These are phyloP conservation scores for Rhododendron williamsianum DNA, from an alignment of 148 eudicot species.

Conservation along the genomic window DNA sequence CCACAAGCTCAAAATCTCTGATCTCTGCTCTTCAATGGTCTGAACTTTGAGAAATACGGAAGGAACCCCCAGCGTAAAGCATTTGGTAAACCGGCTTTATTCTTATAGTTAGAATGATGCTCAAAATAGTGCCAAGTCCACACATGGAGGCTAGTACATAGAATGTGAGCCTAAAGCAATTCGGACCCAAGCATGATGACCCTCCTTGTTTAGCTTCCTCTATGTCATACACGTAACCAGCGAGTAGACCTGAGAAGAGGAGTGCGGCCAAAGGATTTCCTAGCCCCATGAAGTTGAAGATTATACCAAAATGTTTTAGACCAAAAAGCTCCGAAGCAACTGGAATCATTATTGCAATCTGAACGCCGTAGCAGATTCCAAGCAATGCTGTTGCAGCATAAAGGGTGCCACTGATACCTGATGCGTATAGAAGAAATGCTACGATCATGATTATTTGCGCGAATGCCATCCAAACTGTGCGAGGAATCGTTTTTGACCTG, in stretches of 20 bases:
- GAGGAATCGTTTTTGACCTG: slow-evolving; percentile 74
- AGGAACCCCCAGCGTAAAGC: slow-evolving; percentile 87
- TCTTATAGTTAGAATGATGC: slow-evolving; percentile 61
- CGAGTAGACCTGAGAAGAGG: slow-evolving; percentile 76
- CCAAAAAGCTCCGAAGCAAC: slow-evolving; percentile 90
- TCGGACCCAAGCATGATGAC: slow-evolving; percentile 63
- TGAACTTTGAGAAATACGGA: slow-evolving; percentile 41
- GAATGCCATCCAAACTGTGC: slow-evolving; percentile 81
- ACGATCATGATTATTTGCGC: slow-evolving; percentile 66
- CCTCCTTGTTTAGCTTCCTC: slow-evolving; percentile 75
- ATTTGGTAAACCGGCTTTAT: slow-evolving; percentile 81
- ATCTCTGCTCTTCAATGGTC: slow-evolving; percentile 26
- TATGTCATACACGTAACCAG: slow-evolving; percentile 72
- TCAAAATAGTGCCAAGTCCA: slow-evolving; percentile 61
- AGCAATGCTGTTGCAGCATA: slow-evolving; percentile 70
- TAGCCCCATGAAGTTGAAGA: slow-evolving; percentile 76
- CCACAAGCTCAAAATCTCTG: neutral
- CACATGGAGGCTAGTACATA: slow-evolving; percentile 67
- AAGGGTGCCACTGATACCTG: slow-evolving; percentile 67
- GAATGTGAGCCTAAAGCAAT: slow-evolving; percentile 84
- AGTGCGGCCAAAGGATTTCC: slow-evolving; percentile 89
- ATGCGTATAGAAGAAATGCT: slow-evolving; percentile 72
- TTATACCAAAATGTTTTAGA: slow-evolving; percentile 75
- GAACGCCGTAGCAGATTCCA: slow-evolving; percentile 88
- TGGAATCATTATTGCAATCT: slow-evolving; percentile 89